phyloP scores from a whole-genome alignment of 2,329 filamentous ascomycete species.

The Boeremia exigua region DNA sequence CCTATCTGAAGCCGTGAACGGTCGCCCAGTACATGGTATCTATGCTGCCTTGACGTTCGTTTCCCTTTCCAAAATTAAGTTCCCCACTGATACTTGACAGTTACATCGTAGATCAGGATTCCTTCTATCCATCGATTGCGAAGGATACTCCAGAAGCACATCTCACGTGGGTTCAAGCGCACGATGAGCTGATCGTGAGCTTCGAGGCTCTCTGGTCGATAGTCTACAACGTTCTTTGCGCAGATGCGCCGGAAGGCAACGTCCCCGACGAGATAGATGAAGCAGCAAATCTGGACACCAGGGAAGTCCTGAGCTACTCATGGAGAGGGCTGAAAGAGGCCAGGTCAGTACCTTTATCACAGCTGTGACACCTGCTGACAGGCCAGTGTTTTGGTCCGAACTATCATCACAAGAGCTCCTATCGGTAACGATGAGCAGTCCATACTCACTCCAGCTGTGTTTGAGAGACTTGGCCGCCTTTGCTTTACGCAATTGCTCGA shows the following conservation, averaged over 20 bases:
- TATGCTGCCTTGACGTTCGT: conserved; percentile 47
- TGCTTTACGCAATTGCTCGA: conserved; percentile 83
- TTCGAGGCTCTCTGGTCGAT: conserved; percentile 77
- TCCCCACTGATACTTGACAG: conserved; percentile 31
- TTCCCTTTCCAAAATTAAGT: background rate
- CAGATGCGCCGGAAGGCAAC: conserved; percentile 93
- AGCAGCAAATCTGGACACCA: conserved; percentile 75
- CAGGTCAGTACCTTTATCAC: conserved; percentile 61
- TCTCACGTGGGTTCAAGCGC: conserved; percentile 51
- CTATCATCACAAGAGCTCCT: conserved; percentile 48
- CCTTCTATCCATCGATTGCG: conserved; percentile 36
- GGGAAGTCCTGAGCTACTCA: conserved; percentile 90
- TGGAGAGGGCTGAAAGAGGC: conserved; percentile 96
- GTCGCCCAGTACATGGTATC: conserved; percentile 55
- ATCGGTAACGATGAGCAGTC: conserved; percentile 30
- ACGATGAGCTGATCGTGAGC: conserved; percentile 63
- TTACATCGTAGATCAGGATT: conserved; percentile 57
- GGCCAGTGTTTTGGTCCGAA: conserved; percentile 70
- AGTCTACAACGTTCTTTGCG: conserved; percentile 80
- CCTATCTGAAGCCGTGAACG: conserved; percentile 65
- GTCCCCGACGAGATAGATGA: conserved; percentile 78
- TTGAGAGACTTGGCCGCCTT: conserved; percentile 71
- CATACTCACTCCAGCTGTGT: conserved; percentile 54
- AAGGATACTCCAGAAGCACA: conserved; percentile 14
- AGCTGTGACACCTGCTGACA: background rate